Base-by-base conservation (phyloP, 2,329 filamentous ascomycete species). In the Fusarium robinianum region DNA sequence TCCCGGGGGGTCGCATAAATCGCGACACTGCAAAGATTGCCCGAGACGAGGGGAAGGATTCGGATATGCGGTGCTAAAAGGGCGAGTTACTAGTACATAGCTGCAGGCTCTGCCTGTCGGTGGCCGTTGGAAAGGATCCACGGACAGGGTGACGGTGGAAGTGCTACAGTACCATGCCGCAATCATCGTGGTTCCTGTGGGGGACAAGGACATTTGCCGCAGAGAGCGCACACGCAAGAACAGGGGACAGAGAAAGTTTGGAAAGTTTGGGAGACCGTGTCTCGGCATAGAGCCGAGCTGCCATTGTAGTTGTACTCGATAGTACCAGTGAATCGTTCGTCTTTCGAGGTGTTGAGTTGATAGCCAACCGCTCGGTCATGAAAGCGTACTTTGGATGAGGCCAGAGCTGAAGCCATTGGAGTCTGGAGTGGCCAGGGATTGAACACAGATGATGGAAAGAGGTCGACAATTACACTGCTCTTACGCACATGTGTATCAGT, bases 1-100 rank as follows among this genome's bases (percentile, higher is more conserved):
- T 45, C 37, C 53, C 44, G 36, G 58, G 51, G 53, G n/a, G 38
- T 40, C 41, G 58, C 58, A 61, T 61, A 49, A 61, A 61, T 45
- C 49, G 49, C 53, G 40, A 49, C 51, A 55, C 56, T 45, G 55
- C 43, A 48, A 42, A 34, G 36, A 29, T 41, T 54, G 33, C 41
- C 47, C 45, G 39, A 41, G 33, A 16, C 22, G 46, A 41, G 44
- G 30, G 44, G 40, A 51, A 42, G 50, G 32, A 37, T 38, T 46
- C 42, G 35, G 25, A 46, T 51, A 48, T 39, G 41, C 39, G 49
- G 33, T 38, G 9, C 9, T 10, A 8, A n/a, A 14, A 14, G 15
- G 26, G 10, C 16, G 23, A 45, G 17, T 14, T 30, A 8, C 12
- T 17, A 37, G 32, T 37, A 21, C 12, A 21, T 14, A 26, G 8